Percentiles rank a stretch among this genome's conserved stretches.
phyloP scores from a whole-genome alignment of 1,284 basidiomycete species.

The Tilletia setariae region DNA sequence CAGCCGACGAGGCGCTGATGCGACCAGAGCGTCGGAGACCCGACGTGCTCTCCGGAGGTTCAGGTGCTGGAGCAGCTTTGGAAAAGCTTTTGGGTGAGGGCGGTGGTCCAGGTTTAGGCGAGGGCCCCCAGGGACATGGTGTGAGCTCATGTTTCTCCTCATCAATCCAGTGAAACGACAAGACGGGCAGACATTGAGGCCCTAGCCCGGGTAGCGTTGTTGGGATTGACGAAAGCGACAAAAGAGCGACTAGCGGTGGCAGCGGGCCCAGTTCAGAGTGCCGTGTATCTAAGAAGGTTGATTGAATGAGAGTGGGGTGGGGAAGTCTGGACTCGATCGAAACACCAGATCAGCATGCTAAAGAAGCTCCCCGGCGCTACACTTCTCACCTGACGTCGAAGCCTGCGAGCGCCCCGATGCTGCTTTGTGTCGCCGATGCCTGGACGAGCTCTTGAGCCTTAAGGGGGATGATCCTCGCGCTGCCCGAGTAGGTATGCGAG shows the following conservation, averaged over 20 bases:
- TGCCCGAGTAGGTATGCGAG: slow-evolving; percentile 37
- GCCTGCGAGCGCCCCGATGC: neutral
- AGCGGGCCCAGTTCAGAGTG: slow-evolving; percentile 10
- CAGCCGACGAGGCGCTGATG: neutral
- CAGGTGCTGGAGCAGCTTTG: neutral
- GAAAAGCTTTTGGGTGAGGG: neutral
- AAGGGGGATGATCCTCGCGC: slow-evolving; percentile 31
- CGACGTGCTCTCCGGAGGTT: no score
- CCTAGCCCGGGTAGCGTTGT: slow-evolving; percentile 41
- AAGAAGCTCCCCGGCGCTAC: neutral
- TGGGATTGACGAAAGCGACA: slow-evolving; percentile 41
- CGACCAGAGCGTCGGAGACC: neutral
- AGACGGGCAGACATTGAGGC: slow-evolving; percentile 43
- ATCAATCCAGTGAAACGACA: slow-evolving; percentile 46
- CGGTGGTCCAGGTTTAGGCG: slow-evolving; percentile 17
- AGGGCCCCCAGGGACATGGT: slow-evolving; percentile 40
- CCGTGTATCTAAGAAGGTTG: slow-evolving; percentile 26
- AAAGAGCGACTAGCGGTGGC: slow-evolving; percentile 34
- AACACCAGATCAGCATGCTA: slow-evolving; percentile 18
- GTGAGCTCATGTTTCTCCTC: slow-evolving; percentile 29
- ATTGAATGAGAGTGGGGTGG: slow-evolving; percentile 40
- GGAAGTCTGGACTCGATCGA: slow-evolving; percentile 28
- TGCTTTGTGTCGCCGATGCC: slow-evolving; percentile 20
- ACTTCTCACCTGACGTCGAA: neutral
- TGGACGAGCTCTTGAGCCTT: neutral